A percentile compares a stretch with the other conserved stretches of the same genome.
Evolutionary conservation across 73 alveolate genomes (phyloP).

Genomic region (Halteria grandinella): DNA sequence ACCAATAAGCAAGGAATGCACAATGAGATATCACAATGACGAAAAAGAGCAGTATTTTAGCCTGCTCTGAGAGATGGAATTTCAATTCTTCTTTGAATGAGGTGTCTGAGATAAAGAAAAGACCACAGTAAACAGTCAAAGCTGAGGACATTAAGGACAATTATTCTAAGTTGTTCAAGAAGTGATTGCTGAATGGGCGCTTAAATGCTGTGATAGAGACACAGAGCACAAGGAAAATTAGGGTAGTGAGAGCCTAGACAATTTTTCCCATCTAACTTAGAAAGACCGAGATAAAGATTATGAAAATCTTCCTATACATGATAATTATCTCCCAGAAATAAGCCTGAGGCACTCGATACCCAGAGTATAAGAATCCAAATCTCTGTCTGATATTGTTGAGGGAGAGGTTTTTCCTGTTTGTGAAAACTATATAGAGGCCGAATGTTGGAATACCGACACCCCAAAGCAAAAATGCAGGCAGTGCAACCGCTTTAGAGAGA

Average conservation of each 20-base stretch:
- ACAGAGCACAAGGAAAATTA: slow-evolving; percentile 12
- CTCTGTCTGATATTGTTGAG: no score
- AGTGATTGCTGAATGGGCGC: slow-evolving; percentile 22
- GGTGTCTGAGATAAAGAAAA: slow-evolving; percentile 42
- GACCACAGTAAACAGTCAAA: slow-evolving; percentile 51
- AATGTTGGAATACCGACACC: slow-evolving; percentile 33
- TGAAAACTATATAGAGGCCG: background rate
- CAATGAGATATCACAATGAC: slow-evolving; percentile 5
- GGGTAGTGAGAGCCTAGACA: slow-evolving; percentile 26
- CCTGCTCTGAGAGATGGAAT: no score
- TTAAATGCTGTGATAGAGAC: slow-evolving; percentile 11
- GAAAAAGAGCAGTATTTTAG: slow-evolving; percentile 1
- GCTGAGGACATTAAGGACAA: slow-evolving; percentile 21
- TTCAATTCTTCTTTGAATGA: no score
- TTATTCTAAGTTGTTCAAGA: slow-evolving; percentile 28
- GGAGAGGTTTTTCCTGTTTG: background rate
- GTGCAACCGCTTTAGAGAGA: no score
- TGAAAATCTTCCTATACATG: no score
- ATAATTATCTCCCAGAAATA: no score
- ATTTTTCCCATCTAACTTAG: no score
- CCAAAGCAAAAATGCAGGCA: no score
- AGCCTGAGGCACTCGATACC: no score
- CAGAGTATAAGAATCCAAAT: no score
- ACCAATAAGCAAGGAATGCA: slow-evolving; percentile 8
- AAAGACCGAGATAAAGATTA: no score